A percentile compares a stretch with the other conserved stretches of the same genome.
phyloP scores from a whole-genome alignment of 192 early-diverging fungal species.

The Entophlyctis helioformis region DNA sequence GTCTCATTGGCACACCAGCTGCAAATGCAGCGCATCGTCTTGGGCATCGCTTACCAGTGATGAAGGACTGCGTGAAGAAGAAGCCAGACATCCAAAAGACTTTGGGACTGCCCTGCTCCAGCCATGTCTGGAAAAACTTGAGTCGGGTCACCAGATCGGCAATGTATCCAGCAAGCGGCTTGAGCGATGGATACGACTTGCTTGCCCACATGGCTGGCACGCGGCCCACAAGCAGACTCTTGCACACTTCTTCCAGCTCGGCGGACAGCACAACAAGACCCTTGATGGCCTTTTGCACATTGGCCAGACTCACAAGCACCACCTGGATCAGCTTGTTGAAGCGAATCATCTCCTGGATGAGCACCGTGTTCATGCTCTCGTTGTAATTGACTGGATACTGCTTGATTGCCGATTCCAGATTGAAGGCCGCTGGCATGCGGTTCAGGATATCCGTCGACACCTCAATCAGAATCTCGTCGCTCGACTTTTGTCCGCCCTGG shows the following conservation, averaged over 20 bases:
- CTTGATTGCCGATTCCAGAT: conserved; percentile 29
- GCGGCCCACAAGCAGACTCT: conserved; percentile 38
- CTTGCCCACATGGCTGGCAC: conserved; percentile 48
- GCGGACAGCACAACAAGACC: conserved; percentile 50
- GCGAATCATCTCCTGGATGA: conserved; percentile 56
- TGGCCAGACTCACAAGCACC: conserved; percentile 37
- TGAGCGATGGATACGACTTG: conserved; percentile 52
- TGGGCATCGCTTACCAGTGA: conserved; percentile 30
- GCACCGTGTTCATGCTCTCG: conserved; percentile 54
- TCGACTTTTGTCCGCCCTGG: conserved; percentile 32
- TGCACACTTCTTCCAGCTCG: conserved; percentile 52
- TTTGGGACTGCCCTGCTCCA: conserved; percentile 34
- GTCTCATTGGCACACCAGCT: too few species aligned
- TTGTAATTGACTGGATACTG: conserved; percentile 50
- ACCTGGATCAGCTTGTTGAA: conserved; percentile 49
- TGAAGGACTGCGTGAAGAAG: conserved; percentile 60
- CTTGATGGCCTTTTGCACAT: conserved; percentile 53
- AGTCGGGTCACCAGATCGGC: conserved; percentile 40
- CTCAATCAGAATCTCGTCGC: conserved; percentile 46
- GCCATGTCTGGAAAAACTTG: conserved; percentile 46
- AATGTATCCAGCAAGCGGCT: conserved; percentile 45
- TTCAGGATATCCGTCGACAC: conserved; percentile 41
- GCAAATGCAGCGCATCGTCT: too few species aligned
- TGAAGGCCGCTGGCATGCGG: conserved; percentile 33
- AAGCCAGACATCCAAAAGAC: conserved; percentile 58